Percentiles rank a stretch among this genome's conserved stretches.
These are phyloP conservation scores for Talaromyces wortmannii DNA, from an alignment of 495 filamentous ascomycete species.

Conservation along the genomic window DNA sequence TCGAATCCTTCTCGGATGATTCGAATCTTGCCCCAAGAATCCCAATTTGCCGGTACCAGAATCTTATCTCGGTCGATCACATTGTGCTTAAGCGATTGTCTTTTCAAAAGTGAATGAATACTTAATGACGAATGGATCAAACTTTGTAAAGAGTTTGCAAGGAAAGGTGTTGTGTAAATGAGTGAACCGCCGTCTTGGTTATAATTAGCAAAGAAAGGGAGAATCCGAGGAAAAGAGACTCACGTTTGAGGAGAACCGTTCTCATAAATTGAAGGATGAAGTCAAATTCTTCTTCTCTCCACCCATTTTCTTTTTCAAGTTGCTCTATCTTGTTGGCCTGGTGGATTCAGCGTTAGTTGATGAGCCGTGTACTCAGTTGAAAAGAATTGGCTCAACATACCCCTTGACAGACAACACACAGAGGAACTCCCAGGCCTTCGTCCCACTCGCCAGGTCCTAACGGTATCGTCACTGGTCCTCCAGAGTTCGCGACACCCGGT, in stretches of 20 bases:
- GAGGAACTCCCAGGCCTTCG: constrained; percentile 77
- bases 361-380: background rate
- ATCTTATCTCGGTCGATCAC: constrained; percentile 95
- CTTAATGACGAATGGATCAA: constrained; percentile 83
- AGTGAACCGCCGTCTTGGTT: constrained; percentile 76
- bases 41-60: constrained; percentile 91
- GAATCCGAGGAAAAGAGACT: constrained; percentile 12
- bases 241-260: constrained; percentile 81
- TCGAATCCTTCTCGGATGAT: constrained; percentile 92
- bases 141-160: constrained; percentile 69
- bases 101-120: constrained; percentile 81
- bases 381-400: constrained; percentile 38
- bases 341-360: background rate
- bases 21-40: constrained; percentile 96
- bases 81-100: constrained; percentile 82
- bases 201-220: background rate
- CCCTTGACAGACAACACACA: constrained; percentile 92
- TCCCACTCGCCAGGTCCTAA: constrained; percentile 92
- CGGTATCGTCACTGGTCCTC: constrained; percentile 57
- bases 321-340: constrained; percentile 86
- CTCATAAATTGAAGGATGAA: constrained; percentile 83
- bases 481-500: constrained; percentile 44
- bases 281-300: constrained; percentile 93
- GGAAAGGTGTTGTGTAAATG: constrained; percentile 81
- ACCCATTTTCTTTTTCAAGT: constrained; percentile 77